Conservation (phyloP, 2,329 filamentous ascomycete genomes). For the Trichophyton schoenleinii region DNA sequence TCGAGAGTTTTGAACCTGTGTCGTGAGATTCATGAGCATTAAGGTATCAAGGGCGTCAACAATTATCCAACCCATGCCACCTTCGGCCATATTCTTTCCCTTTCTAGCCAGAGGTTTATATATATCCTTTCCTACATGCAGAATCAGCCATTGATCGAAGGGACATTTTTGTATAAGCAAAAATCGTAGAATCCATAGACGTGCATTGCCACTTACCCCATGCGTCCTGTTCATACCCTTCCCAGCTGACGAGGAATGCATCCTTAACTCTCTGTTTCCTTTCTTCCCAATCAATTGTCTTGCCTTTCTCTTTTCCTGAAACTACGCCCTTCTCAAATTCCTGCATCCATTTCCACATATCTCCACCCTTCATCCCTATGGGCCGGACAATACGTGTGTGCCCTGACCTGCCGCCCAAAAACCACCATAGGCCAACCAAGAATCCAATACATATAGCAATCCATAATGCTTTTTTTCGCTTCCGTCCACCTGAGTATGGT, state of each 20-base stretch:
- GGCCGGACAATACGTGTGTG: background rate
- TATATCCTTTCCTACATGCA: constrained; percentile 57
- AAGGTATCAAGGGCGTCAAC: constrained; percentile 90
- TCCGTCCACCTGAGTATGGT: constrained; percentile 36
- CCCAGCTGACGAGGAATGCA: constrained; percentile 84
- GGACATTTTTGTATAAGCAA: background rate
- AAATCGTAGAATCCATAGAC: background rate
- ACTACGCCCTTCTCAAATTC: constrained; percentile 35
- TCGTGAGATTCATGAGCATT: constrained; percentile 96
- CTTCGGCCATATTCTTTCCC: constrained; percentile 70
- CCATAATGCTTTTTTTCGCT: constrained; percentile 51
- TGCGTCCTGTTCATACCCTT: constrained; percentile 79
- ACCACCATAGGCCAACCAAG: constrained; percentile 53
- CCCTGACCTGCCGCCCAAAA: constrained; percentile 22
- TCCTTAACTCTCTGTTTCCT: constrained; percentile 73
- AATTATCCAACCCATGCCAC: constrained; percentile 95
- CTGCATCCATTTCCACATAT: constrained; percentile 46
- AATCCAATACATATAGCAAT: constrained; percentile 43
- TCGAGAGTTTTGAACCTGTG: constrained; percentile 66
- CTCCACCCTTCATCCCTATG: constrained; percentile 23
- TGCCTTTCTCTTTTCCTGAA: constrained; percentile 21
- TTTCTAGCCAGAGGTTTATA: constrained; percentile 72
- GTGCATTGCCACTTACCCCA: constrained; percentile 57
- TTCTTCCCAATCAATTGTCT: constrained; percentile 57
- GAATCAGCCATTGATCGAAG: constrained; percentile 13